Conservation (phyloP, 805 yeast species). For the Tetrapisispora pingtungensis region DNA sequence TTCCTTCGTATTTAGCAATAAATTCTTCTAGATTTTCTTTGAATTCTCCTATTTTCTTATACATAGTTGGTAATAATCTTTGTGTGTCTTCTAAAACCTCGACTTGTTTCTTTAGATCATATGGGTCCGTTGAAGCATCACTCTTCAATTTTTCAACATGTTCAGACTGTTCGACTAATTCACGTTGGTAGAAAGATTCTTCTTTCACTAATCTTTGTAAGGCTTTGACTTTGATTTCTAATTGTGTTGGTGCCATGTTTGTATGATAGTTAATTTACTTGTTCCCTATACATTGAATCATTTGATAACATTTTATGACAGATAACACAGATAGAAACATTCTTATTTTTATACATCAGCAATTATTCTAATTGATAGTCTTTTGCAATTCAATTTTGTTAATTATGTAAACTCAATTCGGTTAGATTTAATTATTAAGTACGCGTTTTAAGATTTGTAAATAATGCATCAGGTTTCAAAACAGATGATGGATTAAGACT, state of each 20-base stretch:
- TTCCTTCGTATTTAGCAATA: constrained; percentile 30
- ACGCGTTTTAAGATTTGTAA: too few species aligned
- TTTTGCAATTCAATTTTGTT: too few species aligned
- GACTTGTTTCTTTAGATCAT: constrained; percentile 49
- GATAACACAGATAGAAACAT: too few species aligned
- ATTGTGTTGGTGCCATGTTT: constrained; percentile 58
- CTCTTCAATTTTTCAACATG: constrained; percentile 39
- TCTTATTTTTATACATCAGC: too few species aligned
- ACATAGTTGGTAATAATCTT: constrained; percentile 41
- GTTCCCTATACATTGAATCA: too few species aligned
- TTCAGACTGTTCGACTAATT: constrained; percentile 43
- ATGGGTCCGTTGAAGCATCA: constrained; percentile 42
- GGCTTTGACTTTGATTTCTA: constrained; percentile 65
- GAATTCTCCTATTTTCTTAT: constrained; percentile 34
- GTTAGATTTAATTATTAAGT: too few species aligned
- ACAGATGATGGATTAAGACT: too few species aligned
- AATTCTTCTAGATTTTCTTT: constrained; percentile 32
- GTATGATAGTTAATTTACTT: not conserved
- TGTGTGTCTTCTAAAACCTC: constrained; percentile 47
- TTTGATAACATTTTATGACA: too few species aligned
- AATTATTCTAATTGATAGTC: too few species aligned
- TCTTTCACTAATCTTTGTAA: constrained; percentile 62
- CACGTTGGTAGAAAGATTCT: constrained; percentile 48
- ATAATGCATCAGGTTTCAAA: too few species aligned
- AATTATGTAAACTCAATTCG: too few species aligned